Conservation (phyloP, 2,329 filamentous ascomycete species). For the Aspergillus fumigatiaffinis region DNA sequence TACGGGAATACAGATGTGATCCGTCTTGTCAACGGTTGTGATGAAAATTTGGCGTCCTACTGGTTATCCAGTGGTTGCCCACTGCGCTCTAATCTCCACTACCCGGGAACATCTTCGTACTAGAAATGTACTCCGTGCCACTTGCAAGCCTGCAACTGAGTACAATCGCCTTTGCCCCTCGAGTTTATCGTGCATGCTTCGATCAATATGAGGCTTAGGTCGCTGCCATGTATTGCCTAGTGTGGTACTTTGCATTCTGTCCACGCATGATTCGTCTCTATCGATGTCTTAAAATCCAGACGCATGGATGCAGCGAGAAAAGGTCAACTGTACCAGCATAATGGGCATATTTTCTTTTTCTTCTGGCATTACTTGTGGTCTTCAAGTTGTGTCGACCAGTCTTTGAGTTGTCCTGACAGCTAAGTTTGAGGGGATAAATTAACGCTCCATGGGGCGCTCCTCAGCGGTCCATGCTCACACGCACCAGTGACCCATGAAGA, state of each 20-base stretch:
- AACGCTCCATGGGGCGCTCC: background rate
- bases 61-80: background rate
- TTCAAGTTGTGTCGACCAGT: background rate
- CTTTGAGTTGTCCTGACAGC: background rate
- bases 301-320: background rate
- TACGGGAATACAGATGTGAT: constrained; percentile 4
- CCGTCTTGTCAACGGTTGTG: constrained; percentile 7
- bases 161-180: constrained; percentile 4
- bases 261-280: background rate
- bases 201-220: constrained; percentile 3
- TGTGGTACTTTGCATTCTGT: background rate
- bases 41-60: background rate
- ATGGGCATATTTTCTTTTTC: background rate
- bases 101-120: constrained; percentile 1
- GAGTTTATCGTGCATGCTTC: constrained; percentile 9
- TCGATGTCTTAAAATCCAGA: background rate
- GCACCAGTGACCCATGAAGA: background rate
- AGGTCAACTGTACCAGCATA: background rate
- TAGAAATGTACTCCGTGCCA: background rate
- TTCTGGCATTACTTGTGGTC: background rate
- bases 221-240: background rate
- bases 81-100: background rate
- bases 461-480: background rate
- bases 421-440: no score
- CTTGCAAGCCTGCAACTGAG: background rate